Evolutionary conservation across 2,329 filamentous ascomycete genomes (phyloP).

Genomic region (Arthrobotrys megalospora): DNA sequence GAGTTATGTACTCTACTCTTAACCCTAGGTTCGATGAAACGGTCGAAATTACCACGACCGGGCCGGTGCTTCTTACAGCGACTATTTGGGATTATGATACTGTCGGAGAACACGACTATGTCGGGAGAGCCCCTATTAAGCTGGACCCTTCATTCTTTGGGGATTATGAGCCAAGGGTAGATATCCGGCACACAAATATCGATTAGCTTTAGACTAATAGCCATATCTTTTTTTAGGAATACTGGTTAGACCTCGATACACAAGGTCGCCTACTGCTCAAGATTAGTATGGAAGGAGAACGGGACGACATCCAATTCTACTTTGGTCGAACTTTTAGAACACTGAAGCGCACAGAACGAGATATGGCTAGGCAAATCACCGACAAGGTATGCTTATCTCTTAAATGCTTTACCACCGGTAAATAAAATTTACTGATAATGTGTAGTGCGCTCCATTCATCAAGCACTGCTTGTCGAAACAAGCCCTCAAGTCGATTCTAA

Average conservation of each 20-base stretch:
- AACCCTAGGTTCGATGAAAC: constrained; percentile 98
- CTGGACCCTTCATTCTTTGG: constrained; percentile 98
- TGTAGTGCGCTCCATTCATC: constrained; percentile 90
- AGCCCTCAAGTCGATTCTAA: constrained; percentile 81
- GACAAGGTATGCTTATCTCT: constrained; percentile 81
- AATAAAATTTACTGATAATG: constrained; percentile 11
- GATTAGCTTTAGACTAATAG: background rate
- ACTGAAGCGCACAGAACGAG: constrained; percentile 92
- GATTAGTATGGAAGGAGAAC: constrained; percentile 98
- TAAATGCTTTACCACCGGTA: background rate
- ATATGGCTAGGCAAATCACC: constrained; percentile 98
- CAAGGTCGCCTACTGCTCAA: constrained; percentile 90
- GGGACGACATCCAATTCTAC: constrained; percentile 98
- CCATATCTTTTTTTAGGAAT: constrained; percentile 73
- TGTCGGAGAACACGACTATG: constrained; percentile 96
- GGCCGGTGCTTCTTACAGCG: constrained; percentile 92
- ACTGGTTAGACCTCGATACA: constrained; percentile 97
- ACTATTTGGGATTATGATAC: constrained; percentile 99
- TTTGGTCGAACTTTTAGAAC: constrained; percentile 97
- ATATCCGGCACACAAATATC: background rate
- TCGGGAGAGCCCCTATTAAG: constrained; percentile 95
- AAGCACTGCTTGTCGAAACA: constrained; percentile 87
- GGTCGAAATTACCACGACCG: constrained; percentile 93
- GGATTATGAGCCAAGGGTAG: constrained; percentile 85
- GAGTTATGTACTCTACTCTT: constrained; percentile 88